Conservation (phyloP, 768 basidiomycete genomes). For the Kwoniella sp. region DNA sequence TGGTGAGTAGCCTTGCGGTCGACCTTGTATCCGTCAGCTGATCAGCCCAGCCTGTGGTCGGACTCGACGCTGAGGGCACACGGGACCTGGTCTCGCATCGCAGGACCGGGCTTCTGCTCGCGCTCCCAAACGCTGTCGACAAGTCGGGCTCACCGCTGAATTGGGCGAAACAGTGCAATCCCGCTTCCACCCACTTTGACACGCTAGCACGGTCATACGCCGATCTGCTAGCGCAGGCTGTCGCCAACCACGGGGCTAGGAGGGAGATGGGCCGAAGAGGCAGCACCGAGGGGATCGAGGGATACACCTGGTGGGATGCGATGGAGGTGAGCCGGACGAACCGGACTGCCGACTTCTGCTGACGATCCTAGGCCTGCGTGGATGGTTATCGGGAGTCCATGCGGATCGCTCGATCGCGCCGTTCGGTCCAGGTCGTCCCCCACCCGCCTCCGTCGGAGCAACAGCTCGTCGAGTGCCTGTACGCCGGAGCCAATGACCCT, state of each 20-base stretch:
- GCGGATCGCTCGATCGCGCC: slow-evolving; percentile 18
- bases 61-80: slow-evolving; percentile 53
- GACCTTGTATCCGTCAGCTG: not conserved
- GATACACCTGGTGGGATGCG: slow-evolving; percentile 50
- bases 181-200: slow-evolving; percentile 27
- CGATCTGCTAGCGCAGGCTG: slow-evolving; percentile 21
- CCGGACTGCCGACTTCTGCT: not conserved
- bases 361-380: slow-evolving; percentile 42
- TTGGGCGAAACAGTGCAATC: slow-evolving; percentile 23
- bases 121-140: slow-evolving; percentile 22
- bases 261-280: slow-evolving; percentile 37
- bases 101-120: slow-evolving; percentile 41
- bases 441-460: slow-evolving; percentile 5
- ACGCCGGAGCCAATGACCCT: not conserved
- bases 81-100: slow-evolving; percentile 48
- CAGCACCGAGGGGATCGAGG: slow-evolving; percentile 40
- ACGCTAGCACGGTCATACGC: slow-evolving; percentile 35
- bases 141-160: not conserved
- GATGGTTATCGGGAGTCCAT: slow-evolving; percentile 49
- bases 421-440: slow-evolving; percentile 9
- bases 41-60: slow-evolving; percentile 50
- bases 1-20: slow-evolving; percentile 27
- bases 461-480: too few species aligned
- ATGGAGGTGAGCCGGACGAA: slow-evolving; percentile 44
- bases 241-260: slow-evolving; percentile 23